These are phyloP conservation scores for Madurella mycetomatis DNA, from an alignment of 2,329 filamentous ascomycete genomes.

Conservation along the genomic window DNA sequence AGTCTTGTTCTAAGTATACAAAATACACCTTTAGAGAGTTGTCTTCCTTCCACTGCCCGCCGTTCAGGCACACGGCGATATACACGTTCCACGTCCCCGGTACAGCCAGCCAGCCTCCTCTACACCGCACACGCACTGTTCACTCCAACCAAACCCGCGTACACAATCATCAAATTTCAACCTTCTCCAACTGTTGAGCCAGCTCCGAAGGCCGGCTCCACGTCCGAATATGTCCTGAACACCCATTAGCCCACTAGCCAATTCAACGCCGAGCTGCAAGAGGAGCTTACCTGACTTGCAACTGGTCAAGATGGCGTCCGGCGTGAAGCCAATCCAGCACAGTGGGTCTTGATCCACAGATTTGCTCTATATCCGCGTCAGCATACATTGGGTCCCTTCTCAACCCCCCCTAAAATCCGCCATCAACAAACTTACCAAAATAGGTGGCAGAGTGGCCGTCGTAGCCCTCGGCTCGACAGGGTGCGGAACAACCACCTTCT, in stretches of 20 bases:
- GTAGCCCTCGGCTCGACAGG: conserved; percentile 78
- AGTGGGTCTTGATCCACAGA: conserved; percentile 79
- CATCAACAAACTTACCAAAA: conserved; percentile 61
- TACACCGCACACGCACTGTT: no score
- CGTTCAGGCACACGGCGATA: no score
- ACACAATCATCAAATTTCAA: no score
- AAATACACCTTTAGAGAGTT: no score
- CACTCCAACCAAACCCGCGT: no score
- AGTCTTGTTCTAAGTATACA: no score
- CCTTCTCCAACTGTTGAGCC: conserved; percentile 24
- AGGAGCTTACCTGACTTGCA: conserved; percentile 74
- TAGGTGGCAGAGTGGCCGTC: conserved; percentile 83
- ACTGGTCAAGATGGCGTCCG: conserved; percentile 87
- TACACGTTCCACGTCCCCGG: no score
- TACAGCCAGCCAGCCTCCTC: no score
- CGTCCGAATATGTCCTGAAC: conserved; percentile 39
- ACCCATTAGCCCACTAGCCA: background rate
- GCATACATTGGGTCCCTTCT: background rate
- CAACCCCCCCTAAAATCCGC: background rate
- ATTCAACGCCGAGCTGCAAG: background rate
- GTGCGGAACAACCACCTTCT: conserved; percentile 56
- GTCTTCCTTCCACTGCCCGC: no score
- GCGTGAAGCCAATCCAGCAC: conserved; percentile 88
- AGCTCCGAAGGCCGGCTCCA: conserved; percentile 41
- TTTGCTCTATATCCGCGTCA: conserved; percentile 57